phyloP scores from a whole-genome alignment of 257 asterid species.

The Przewalskia tangutica region DNA sequence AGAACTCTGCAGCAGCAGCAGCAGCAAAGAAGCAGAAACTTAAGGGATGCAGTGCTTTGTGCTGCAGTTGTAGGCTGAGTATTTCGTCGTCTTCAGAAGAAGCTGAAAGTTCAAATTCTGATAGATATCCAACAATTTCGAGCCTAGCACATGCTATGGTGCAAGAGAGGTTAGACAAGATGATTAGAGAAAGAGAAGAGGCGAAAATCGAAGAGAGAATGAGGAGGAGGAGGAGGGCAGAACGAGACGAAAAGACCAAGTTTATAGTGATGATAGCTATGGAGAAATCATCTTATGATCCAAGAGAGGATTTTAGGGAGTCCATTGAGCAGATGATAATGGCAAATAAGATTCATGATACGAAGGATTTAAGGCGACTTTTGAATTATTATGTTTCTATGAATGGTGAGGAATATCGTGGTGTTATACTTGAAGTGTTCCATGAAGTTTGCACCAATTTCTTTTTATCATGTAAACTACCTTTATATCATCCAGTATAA shows the following conservation, averaged over 20 bases:
- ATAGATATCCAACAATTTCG: conserved; percentile 32
- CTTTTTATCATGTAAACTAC: conserved; percentile 26
- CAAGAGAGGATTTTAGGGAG: conserved; percentile 59
- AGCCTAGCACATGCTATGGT: conserved; percentile 73
- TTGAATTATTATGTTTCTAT: conserved; percentile 49
- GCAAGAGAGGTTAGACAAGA: conserved; percentile 55
- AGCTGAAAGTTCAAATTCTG: conserved; percentile 39
- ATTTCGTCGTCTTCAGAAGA: conserved; percentile 49
- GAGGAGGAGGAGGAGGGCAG: conserved; percentile 14
- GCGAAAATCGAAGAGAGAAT: conserved; percentile 15
- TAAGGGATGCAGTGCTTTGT: conserved; percentile 39
- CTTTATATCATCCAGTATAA: conserved; percentile 8
- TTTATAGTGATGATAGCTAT: conserved; percentile 56
- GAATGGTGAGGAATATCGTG: conserved; percentile 55
- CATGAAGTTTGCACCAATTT: conserved; percentile 57
- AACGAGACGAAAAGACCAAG: conserved; percentile 26
- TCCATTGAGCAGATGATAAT: conserved; percentile 61
- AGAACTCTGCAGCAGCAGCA: conserved; percentile 15
- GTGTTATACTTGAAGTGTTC: conserved; percentile 60
- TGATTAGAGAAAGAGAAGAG: conserved; percentile 44
- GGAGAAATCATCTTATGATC: conserved; percentile 68
- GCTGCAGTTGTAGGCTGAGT: conserved; percentile 51
- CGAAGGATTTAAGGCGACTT: conserved; percentile 50
- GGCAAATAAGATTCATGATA: conserved; percentile 34
- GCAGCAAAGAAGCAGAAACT: conserved; percentile 36